Evolutionary conservation across 306 rosid species (phyloP), one percentile per base, ranked within the genome.

Genomic region (Albizia julibrissin): DNA sequence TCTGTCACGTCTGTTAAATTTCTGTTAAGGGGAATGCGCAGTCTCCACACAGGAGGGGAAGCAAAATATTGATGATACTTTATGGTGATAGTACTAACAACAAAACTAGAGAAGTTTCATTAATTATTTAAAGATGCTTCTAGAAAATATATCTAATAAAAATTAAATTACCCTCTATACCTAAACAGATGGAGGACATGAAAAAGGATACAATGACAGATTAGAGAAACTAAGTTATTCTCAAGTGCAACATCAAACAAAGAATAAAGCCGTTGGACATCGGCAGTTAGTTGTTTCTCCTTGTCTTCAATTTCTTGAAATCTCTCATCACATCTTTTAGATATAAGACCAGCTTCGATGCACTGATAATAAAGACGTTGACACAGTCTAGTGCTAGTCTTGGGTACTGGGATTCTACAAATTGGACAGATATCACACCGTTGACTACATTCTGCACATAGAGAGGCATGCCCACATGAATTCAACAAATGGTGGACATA

Each of bases 201-300:
- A 80, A 54, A 58, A 83, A 94, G 98, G 98, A 96, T 96, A 94
- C 99, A 96, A 56, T 92, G 98, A 88, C 98, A 94, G 69, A 96
- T 89, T 85, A 96, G 77, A 82, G 95, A 94, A 88, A 87, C 92
- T 72, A 94, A 79, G 90, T 89, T 96, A 90, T 96, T 96, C 89
- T 92, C 99, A 85, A 96, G 86, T n/a, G 99, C 97, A 1, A 96
- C 92, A n/a, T 96, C 98, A 85, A 94, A 94, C 71, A 96, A 80
- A 59, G 96, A 90, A 83, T 94, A 96, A 47, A 96, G 97, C 43
- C 90, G 94, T 40, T 90, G 90, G 50, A 95, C 99, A 83, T 95
- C 97, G 73, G 89, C 88, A 79, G 94, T 85, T 78, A 88, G 84
- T 47, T 85, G 90, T 76, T 89, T 87, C 84, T 87, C 98, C 83